Conservation (phyloP, 192 early-diverging fungal species). For the Podochytrium sp. region DNA sequence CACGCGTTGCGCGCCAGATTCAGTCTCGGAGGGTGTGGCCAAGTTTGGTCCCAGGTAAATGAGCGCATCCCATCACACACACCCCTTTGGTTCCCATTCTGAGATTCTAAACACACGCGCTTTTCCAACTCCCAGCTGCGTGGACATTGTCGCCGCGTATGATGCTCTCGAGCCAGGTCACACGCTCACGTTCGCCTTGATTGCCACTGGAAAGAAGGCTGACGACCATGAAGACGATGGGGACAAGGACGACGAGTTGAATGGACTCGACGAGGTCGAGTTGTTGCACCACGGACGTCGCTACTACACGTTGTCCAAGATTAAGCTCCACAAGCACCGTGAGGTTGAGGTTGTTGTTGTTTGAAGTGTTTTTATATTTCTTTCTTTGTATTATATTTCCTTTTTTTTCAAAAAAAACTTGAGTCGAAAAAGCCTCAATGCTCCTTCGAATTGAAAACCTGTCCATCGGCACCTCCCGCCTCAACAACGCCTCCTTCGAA, state of each 20-base stretch:
- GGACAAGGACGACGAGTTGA: not conserved
- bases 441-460: not conserved
- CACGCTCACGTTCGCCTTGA: conserved; percentile 1
- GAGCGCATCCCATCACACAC: too few relatives aligned
- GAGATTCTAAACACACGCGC: not conserved
- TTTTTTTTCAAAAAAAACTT: too few relatives aligned
- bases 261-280: not conserved
- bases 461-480: not conserved
- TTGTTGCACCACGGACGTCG: not conserved
- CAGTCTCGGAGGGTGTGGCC: conserved; percentile 1
- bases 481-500: not conserved
- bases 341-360: too few relatives aligned
- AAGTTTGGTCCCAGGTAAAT: not conserved
- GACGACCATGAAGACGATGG: not conserved
- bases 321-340: not conserved
- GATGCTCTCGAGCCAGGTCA: not conserved
- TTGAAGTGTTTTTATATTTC: too few relatives aligned
- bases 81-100: too few relatives aligned
- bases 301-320: not conserved
- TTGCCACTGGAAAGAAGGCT: conserved; percentile 14
- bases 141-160: conserved; percentile 1
- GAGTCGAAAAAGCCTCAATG: too few relatives aligned
- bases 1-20: conserved; percentile 6
- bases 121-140: not conserved
- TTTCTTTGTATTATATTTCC: too few relatives aligned